A percentile compares a stretch with the other conserved stretches of the same genome.
These are phyloP conservation scores for Zygosaccharomyces gambellarensis DNA, from an alignment of 805 yeast species.

Conservation along the genomic window DNA sequence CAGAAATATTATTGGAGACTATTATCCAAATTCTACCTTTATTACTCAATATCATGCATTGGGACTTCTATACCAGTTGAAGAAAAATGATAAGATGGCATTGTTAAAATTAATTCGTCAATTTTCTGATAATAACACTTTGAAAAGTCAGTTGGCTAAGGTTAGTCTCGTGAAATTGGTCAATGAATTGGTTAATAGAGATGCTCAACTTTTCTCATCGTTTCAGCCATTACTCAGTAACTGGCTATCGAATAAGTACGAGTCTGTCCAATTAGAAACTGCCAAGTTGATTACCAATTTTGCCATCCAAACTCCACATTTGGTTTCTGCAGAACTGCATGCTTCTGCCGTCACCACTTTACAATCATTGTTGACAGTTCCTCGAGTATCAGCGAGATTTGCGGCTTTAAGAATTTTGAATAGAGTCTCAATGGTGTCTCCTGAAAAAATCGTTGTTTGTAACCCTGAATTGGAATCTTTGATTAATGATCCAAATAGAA, in stretches of 20 bases:
- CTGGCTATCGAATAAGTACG: constrained; percentile 76
- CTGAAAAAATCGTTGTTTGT: constrained; percentile 72
- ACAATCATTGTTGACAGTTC: constrained; percentile 74
- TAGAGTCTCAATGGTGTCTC: constrained; percentile 74
- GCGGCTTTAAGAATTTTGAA: constrained; percentile 90
- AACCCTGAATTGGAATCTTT: constrained; percentile 81
- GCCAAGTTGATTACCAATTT: constrained; percentile 49
- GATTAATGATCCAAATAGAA: constrained; percentile 83
- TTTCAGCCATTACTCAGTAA: constrained; percentile 53
- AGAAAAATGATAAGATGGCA: constrained; percentile 92
- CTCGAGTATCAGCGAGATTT: constrained; percentile 84
- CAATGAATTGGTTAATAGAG: constrained; percentile 67
- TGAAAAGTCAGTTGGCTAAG: constrained; percentile 78
- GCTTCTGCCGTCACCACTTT: constrained; percentile 67
- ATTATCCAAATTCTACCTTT: constrained; percentile 65
- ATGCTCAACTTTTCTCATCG: constrained; percentile 48
- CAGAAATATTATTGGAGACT: constrained; percentile 34
- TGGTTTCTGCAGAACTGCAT: constrained; percentile 59
- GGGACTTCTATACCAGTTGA: constrained; percentile 80
- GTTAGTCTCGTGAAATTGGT: constrained; percentile 81
- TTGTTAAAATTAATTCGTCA: constrained; percentile 84
- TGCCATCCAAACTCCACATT: constrained; percentile 51
- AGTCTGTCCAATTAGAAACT: constrained; percentile 89
- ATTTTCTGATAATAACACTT: constrained; percentile 52
- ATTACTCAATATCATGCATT: constrained; percentile 95